Base-by-base conservation (phyloP, 2,329 filamentous ascomycete genomes). In the Pseudogymnoascus sp. region DNA sequence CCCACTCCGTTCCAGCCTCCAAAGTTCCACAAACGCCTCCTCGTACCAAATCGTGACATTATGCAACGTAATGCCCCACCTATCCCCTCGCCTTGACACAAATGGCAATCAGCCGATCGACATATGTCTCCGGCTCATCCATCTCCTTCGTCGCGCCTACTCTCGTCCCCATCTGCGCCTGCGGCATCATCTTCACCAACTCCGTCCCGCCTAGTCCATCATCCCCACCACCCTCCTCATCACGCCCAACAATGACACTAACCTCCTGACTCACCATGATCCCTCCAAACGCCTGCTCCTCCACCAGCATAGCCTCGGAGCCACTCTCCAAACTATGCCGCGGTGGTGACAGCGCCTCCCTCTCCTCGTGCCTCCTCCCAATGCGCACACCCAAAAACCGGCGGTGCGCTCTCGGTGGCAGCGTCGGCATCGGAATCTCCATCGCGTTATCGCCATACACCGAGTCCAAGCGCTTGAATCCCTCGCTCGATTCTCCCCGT, bases 261-360 rank as follows among this genome's bases (percentile, higher is more conserved):
- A 87, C 81, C 68, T 87, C 83, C 66, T 85, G 82, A 23, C 82
- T 83, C 6, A 87, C 81, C 76, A 86, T 81, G 70, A 87, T 87
- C 21, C 84, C 83, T 6, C 83, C 83, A 60, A 79, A 77, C 8
- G 71, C 69, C 7, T 21, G 64, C 15, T 64, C 50, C n/a, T 68
- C 66, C 5, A 67, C 61, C 6, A 69, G 47, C 26, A 64, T 64
- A 35, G 67, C 65, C 35, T 69, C 68, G 1, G 65, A 66, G n/a
- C 47, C 60, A 36, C 38, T 67, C 61, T 69, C 64, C 26, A 59
- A 36, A 60, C 26, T 57, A 57, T 19, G 50, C 28, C 50, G 28
- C 6, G 50, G 50, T 3, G 50, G 50, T 17, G 50, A 19, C 17
- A 57, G 50, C 10, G 50, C 28, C n/a, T 35, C 50, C 17, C 50